phyloP scores from a whole-genome alignment of 2,329 filamentous ascomycete species.

The Exophiala sideris region DNA sequence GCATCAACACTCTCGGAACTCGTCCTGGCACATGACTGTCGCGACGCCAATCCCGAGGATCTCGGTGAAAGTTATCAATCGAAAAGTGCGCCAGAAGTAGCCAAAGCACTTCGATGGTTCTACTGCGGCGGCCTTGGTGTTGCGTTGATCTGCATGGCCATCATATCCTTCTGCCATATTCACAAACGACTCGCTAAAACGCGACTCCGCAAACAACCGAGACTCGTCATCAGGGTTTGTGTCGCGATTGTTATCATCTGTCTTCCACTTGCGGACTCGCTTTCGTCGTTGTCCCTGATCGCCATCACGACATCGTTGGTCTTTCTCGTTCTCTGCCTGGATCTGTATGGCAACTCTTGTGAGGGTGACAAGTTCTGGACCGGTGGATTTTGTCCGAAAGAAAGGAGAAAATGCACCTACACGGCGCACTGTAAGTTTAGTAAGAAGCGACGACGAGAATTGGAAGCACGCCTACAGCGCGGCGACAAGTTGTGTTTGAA shows the following conservation, averaged over 20 bases:
- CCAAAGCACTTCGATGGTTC: slow-evolving; percentile 56
- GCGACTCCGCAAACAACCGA: slow-evolving; percentile 50
- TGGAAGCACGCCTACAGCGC: slow-evolving; percentile 32
- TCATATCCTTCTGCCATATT: slow-evolving; percentile 55
- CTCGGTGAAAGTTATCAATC: slow-evolving; percentile 52
- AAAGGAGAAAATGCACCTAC: slow-evolving; percentile 40
- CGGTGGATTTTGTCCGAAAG: slow-evolving; percentile 31
- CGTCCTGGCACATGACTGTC: slow-evolving; percentile 56
- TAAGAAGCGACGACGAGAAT: slow-evolving; percentile 34
- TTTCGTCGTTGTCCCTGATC: slow-evolving; percentile 49
- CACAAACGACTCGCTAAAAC: slow-evolving; percentile 53
- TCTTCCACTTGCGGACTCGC: slow-evolving; percentile 48
- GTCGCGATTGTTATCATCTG: slow-evolving; percentile 54
- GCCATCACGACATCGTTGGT: slow-evolving; percentile 45
- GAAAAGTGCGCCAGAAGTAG: slow-evolving; percentile 51
- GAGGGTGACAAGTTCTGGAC: slow-evolving; percentile 43
- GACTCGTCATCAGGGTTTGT: slow-evolving; percentile 50
- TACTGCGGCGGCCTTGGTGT: slow-evolving; percentile 62
- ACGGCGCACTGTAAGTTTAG: slow-evolving; percentile 38
- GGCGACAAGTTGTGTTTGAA: slow-evolving; percentile 31
- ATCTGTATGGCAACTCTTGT: slow-evolving; percentile 51
- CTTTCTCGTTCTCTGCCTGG: slow-evolving; percentile 47
- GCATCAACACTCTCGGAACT: slow-evolving; percentile 55
- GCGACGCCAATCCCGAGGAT: slow-evolving; percentile 46
- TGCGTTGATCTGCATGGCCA: slow-evolving; percentile 52